Evolutionary conservation across 352 stramenopile genomes (phyloP).

Genomic region (Plasmopara muralis): DNA sequence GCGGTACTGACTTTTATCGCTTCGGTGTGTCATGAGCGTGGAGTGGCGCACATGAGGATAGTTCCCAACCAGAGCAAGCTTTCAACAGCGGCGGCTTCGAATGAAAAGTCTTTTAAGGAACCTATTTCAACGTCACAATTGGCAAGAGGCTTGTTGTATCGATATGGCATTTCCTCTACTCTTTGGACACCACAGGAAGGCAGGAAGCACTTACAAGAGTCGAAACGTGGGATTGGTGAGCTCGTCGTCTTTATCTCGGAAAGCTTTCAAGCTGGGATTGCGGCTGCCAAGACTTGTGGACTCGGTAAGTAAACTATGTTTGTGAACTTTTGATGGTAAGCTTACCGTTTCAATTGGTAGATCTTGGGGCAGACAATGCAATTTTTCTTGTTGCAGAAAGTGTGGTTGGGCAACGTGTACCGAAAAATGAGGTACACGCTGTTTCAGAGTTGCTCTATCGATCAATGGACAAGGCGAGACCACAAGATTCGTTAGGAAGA

Average conservation of each 20-base stretch:
- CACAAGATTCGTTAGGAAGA: neutral
- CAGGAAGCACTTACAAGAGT: neutral
- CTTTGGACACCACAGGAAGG: slow-evolving; percentile 2
- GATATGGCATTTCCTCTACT: slow-evolving; percentile 28
- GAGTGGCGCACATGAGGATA: slow-evolving; percentile 10
- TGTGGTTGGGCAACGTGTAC: slow-evolving; percentile 9
- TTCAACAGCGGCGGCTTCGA: neutral
- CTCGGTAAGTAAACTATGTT: neutral
- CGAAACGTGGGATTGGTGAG: too few species aligned
- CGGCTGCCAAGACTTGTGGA: neutral
- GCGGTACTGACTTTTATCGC: slow-evolving; percentile 24
- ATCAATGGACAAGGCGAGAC: neutral
- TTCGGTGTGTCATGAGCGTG: slow-evolving; percentile 11
- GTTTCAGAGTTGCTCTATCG: slow-evolving; percentile 12
- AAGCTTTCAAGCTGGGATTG: slow-evolving; percentile 9
- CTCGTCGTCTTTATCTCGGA: slow-evolving; percentile 26
- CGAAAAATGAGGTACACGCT: slow-evolving; percentile 10
- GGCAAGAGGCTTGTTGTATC: slow-evolving; percentile 25
- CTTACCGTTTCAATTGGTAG: neutral
- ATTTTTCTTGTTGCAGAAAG: slow-evolving; percentile 40
- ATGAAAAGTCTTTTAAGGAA: neutral
- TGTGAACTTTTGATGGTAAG: neutral
- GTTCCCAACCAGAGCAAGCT: slow-evolving; percentile 1
- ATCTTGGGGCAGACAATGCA: slow-evolving; percentile 5
- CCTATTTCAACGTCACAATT: slow-evolving; percentile 10